Evolutionary conservation across 75 land plant species (phyloP).

Genomic region (Picea glauca): DNA sequence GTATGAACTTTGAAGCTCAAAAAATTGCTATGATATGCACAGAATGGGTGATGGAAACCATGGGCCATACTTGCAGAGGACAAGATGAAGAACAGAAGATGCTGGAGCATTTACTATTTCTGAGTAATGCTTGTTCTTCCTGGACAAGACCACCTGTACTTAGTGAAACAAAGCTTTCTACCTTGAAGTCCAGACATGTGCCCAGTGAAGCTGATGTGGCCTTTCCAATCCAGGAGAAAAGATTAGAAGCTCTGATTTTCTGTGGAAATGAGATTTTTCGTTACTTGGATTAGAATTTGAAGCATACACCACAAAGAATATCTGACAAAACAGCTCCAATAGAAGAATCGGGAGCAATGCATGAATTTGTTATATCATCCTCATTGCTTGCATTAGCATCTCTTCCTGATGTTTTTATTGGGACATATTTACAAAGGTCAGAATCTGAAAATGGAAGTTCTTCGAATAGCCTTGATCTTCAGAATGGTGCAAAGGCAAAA

Average conservation of each 20-base stretch:
- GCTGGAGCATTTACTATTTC: neutral
- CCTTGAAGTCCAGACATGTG: neutral
- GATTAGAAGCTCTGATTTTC: conserved; percentile 76
- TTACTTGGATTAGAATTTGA: conserved; percentile 81
- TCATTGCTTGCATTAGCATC: conserved; percentile 84
- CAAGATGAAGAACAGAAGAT: conserved; percentile 19
- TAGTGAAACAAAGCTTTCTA: neutral
- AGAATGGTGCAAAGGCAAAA: conserved; percentile 49
- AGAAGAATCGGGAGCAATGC: conserved; percentile 85
- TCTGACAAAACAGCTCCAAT: conserved; percentile 67
- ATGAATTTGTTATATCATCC: conserved; percentile 66
- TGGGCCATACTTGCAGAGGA: conserved; percentile 29
- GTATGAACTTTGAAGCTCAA: neutral
- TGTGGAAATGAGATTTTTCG: conserved; percentile 73
- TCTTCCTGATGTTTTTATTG: conserved; percentile 61
- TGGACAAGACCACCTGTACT: too few relatives aligned
- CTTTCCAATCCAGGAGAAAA: conserved; percentile 78
- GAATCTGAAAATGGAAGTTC: conserved; percentile 24
- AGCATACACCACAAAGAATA: conserved; percentile 70
- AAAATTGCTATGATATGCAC: conserved; percentile 34
- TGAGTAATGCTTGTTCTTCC: too few relatives aligned
- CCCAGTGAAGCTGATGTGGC: conserved; percentile 40
- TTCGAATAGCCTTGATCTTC: conserved; percentile 23
- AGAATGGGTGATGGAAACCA: conserved; percentile 42
- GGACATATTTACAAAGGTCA: conserved; percentile 22